Percentiles rank a stretch among this genome's conserved stretches.
These are phyloP conservation scores for Metschnikowia rubicola DNA, from an alignment of 805 yeast genomes.

Conservation along the genomic window DNA sequence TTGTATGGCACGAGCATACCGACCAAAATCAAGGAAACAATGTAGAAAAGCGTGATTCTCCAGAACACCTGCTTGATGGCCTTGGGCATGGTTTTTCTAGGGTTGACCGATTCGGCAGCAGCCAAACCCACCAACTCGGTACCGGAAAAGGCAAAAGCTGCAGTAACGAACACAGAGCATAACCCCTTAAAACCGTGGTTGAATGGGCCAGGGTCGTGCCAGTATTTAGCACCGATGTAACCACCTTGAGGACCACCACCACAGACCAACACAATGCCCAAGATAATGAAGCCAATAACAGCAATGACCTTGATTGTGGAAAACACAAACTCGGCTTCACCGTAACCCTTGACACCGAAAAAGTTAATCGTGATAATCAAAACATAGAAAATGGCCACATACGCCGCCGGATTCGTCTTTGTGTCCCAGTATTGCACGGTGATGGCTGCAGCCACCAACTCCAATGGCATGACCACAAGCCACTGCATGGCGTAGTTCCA, in stretches of 20 bases:
- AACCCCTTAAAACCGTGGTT: constrained; percentile 60
- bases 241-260: constrained; percentile 56
- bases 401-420: constrained; percentile 46
- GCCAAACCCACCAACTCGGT: constrained; percentile 64
- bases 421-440: constrained; percentile 48
- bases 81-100: constrained; percentile 56
- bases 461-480: constrained; percentile 34
- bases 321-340: constrained; percentile 63
- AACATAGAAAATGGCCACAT: constrained; percentile 52
- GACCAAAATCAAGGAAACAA: constrained; percentile 41
- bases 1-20: constrained; percentile 49
- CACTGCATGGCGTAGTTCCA: constrained; percentile 38
- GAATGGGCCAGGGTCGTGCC: constrained; percentile 61
- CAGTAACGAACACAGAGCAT: constrained; percentile 56
- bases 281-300: constrained; percentile 54
- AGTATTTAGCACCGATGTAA: constrained; percentile 56
- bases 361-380: constrained; percentile 51
- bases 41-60: constrained; percentile 58
- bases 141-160: constrained; percentile 66
- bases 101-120: constrained; percentile 63
- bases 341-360: constrained; percentile 64
- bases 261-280: constrained; percentile 51
- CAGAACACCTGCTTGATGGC: constrained; percentile 66
- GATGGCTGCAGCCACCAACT: constrained; percentile 35
- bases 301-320: constrained; percentile 53